Conservation (phyloP, 2,329 filamentous ascomycete genomes). For the Cladorrhinum sp. region DNA sequence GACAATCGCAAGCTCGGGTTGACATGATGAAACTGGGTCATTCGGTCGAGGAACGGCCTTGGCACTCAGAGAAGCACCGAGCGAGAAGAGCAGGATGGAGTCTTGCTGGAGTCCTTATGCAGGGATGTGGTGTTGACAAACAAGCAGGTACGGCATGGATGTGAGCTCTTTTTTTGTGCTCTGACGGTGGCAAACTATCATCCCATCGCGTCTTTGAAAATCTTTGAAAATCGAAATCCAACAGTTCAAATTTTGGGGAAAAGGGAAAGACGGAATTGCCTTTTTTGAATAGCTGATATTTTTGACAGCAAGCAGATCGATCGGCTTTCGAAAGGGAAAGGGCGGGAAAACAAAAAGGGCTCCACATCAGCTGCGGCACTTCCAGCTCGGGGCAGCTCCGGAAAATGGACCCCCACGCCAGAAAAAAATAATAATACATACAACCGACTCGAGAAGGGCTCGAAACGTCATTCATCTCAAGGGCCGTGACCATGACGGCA, state of each 20-base stretch:
- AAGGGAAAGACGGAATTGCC: background rate
- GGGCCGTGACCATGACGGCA: slow-evolving; percentile 13
- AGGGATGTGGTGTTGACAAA: slow-evolving; percentile 3
- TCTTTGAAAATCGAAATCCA: background rate
- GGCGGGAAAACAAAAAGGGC: background rate
- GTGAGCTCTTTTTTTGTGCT: background rate
- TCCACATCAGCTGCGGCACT: background rate
- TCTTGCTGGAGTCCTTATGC: background rate
- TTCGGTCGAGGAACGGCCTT: slow-evolving; percentile 1
- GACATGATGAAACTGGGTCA: slow-evolving; percentile 5
- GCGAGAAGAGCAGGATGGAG: slow-evolving; percentile 2
- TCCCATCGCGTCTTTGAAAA: background rate
- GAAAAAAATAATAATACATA: background rate
- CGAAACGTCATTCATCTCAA: slow-evolving; percentile 19
- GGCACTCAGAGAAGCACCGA: slow-evolving; percentile 7
- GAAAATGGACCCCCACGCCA: background rate
- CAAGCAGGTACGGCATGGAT: background rate
- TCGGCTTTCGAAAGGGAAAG: background rate
- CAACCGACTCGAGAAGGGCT: slow-evolving; percentile 11
- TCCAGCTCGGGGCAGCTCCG: background rate
- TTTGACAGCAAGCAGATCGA: background rate
- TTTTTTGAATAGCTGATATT: background rate
- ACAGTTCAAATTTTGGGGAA: background rate
- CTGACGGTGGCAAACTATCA: slow-evolving; percentile 3
- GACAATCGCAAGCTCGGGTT: background rate